These are phyloP conservation scores for Aspergillus melleus DNA, from an alignment of 2,329 filamentous ascomycete genomes.

Conservation along the genomic window DNA sequence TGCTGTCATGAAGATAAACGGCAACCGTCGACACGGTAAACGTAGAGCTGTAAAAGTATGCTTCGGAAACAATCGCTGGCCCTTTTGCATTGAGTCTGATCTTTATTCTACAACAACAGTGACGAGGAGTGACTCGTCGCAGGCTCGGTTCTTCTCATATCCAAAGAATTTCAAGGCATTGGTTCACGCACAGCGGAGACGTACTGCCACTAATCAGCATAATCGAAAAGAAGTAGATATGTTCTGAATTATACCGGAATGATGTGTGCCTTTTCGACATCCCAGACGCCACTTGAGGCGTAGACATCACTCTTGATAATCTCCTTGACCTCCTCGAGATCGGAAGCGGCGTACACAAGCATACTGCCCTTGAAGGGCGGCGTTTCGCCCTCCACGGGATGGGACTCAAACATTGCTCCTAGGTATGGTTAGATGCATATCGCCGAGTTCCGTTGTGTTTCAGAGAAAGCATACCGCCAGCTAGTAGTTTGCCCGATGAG, in stretches of 20 bases:
- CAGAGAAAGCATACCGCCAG: slow-evolving; percentile 11
- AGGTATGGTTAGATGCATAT: background rate
- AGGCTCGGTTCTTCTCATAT: too few relatives aligned
- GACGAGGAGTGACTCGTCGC: too few relatives aligned
- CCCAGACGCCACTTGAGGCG: slow-evolving; percentile 21
- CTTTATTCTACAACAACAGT: too few relatives aligned
- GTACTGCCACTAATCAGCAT: background rate
- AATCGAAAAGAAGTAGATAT: background rate
- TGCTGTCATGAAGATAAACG: too few relatives aligned
- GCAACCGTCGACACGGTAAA: too few relatives aligned
- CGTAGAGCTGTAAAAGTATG: too few relatives aligned
- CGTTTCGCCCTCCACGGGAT: slow-evolving; percentile 11
- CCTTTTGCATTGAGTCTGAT: too few relatives aligned
- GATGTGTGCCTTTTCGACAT: slow-evolving; percentile 18
- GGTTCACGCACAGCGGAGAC: background rate
- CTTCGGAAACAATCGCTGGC: too few relatives aligned
- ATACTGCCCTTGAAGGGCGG: slow-evolving; percentile 19
- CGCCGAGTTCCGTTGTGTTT: background rate
- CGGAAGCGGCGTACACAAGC: slow-evolving; percentile 18
- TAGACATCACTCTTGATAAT: slow-evolving; percentile 20
- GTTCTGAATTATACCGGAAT: slow-evolving; percentile 10
- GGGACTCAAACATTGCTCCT: slow-evolving; percentile 20
- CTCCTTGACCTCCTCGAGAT: slow-evolving; percentile 14
- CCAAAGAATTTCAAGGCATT: background rate
- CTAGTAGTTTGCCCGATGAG: slow-evolving; percentile 13